Evolutionary conservation across 2,329 filamentous ascomycete species (phyloP), one percentile per base, ranked within the genome.

Genomic region (Acrodontium crateriforme): DNA sequence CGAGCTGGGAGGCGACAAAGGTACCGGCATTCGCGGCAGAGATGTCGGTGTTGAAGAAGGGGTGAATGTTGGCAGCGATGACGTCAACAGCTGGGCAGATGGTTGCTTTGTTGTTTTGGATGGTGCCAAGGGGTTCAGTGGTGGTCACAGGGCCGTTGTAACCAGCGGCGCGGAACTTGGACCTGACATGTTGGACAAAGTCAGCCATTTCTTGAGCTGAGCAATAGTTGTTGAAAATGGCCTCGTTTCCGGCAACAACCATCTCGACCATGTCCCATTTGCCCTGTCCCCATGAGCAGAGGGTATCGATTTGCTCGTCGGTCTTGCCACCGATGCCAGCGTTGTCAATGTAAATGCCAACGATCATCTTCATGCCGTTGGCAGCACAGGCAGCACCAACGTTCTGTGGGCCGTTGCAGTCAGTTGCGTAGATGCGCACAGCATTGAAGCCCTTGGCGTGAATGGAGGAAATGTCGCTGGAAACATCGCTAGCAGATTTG

Each of bases 181-280:
- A 34, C 63, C 76, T 77, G 65, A 73, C 69, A 37, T 69, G 61
- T 41, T 52, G 51, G 58, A 95, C 78, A 57, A 92, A 83, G 23
- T 52, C 45, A 36, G 67, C 72, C 30, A 95, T 78, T 46, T 77
- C 60, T 17, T 47, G 28, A 18, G 76, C 69, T 30, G 67, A 58
- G 62, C 68, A 72, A 67, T 68, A 75, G 37, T 69, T 68, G 62
- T 78, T 74, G 66, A 81, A 79, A 54, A 93, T 62, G 43, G 79
- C 76, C 69, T 95, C 87, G 67, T 95, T 95, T 58, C 83, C 85
- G 41, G 92, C 70, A 17, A 89, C 78, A 40, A 92, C 64, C 46
- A 92, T 71, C 51, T 78, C 70, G 41, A 93, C 77, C 27, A 80
- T 54, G 34, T 71, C 65, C 74, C 77, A 92, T 53, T 78, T 55